Evolutionary conservation across 129 eudicot species (phyloP), one percentile per base, ranked within the genome.

Genomic region (Flaveria brownii): DNA sequence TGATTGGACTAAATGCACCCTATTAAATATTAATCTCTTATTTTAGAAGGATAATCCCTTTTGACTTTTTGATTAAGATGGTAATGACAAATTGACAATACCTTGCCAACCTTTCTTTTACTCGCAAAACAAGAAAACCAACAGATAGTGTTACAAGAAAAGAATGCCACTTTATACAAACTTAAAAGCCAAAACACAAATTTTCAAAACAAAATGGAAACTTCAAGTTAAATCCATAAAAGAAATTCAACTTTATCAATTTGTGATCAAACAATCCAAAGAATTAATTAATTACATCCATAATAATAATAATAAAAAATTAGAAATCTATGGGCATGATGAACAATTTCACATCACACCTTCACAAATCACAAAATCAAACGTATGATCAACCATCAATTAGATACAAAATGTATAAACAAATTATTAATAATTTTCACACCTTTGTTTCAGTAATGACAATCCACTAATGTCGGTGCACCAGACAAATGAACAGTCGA

Each of bases 401-500:
- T 68, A 54, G 74, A 76, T 72, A 45, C 64, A 74, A 80, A 61
- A 28, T 39, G 22, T 16, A 75, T 43, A 71, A 76, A 76, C 1
- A 55, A 81, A 73, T 12, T 26, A 62, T 7, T 54, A 68, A 80
- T 41, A 30, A 84, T 26, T 12, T 71, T 42, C 14, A 22, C 82
- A 85, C 87, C 87, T 88, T 76, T 14, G 41, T 60, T 80, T 84
- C 72, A 89, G 77, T 91, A 83, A 73, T 91, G 93, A 77, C 97
- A 93, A 86, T 88, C 93, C 75, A 93, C 90, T 86, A 93, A 84
- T 73, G 92, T 61, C 62, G 96, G 88, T 62, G 91, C 50, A 43
- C 89, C 71, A 42, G 87, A 75, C 59, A 90, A 77, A 76, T 81
- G 85, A 77, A 78, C 88, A 6, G 75, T 71, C 17, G 86, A 9